Evolutionary conservation across 371 early-diverging fungal species (phyloP).

Genomic region (Cokeromyces recurvatus): DNA sequence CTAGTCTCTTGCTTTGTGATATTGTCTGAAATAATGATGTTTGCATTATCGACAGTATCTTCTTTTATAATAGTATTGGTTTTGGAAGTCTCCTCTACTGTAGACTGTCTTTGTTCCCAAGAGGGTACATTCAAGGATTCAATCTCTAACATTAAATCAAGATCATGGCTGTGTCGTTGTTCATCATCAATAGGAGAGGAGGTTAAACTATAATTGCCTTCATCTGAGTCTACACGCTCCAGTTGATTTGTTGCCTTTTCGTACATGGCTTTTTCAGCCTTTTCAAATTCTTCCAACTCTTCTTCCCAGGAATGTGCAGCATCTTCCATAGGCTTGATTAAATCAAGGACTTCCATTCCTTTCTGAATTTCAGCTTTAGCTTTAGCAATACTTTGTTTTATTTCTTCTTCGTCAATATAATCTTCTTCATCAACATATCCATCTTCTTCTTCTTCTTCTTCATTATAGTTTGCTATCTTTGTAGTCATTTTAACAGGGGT

Average conservation of each 20-base stretch:
- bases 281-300: constrained; percentile 35
- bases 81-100: constrained; percentile 1
- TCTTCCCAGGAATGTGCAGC: constrained; percentile 42
- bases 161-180: constrained; percentile 5
- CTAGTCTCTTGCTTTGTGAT: no score
- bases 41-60: neutral
- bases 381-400: constrained; percentile 56
- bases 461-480: constrained; percentile 1
- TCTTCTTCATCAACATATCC: constrained; percentile 26
- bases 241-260: constrained; percentile 19
- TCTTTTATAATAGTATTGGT: neutral
- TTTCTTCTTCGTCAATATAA: constrained; percentile 28
- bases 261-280: constrained; percentile 28
- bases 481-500: neutral
- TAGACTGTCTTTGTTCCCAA: constrained; percentile 28
- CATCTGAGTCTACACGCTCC: constrained; percentile 26
- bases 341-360: constrained; percentile 50
- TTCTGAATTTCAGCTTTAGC: constrained; percentile 59
- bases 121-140: constrained; percentile 36
- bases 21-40: neutral
- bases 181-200: constrained; percentile 30
- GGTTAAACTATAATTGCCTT: constrained; percentile 36
- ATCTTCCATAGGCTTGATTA: constrained; percentile 38
- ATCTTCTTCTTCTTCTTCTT: constrained; percentile 28
- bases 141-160: constrained; percentile 30